These are phyloP conservation scores for Ocimum tenuiflorum DNA, from an alignment of 257 asterid genomes.

Conservation along the genomic window DNA sequence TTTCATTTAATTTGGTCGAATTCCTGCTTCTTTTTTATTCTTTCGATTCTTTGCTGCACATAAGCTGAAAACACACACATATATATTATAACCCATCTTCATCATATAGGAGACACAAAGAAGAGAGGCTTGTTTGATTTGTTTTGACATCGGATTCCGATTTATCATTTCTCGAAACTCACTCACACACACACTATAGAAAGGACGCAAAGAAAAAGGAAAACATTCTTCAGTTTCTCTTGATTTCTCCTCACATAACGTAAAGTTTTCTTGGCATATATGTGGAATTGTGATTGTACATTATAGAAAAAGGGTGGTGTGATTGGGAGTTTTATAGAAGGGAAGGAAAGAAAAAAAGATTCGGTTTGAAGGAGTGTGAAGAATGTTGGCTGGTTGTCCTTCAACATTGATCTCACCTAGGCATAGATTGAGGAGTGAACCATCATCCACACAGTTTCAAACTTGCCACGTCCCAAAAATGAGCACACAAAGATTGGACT, in stretches of 20 bases:
- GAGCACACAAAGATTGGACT: slow-evolving; percentile 94
- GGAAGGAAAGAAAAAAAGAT: slow-evolving; percentile 11
- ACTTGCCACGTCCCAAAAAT: slow-evolving; percentile 81
- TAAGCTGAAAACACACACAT: slow-evolving; percentile 23
- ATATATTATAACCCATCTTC: slow-evolving; percentile 9
- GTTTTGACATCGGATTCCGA: slow-evolving; percentile 91
- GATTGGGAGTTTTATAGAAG: slow-evolving; percentile 36
- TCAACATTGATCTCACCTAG: slow-evolving; percentile 86
- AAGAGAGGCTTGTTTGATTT: slow-evolving; percentile 17
- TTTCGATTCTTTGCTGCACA: slow-evolving; percentile 67
- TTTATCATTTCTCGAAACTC: slow-evolving; percentile 40
- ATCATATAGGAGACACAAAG: slow-evolving; percentile 48
- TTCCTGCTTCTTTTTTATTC: slow-evolving; percentile 71
- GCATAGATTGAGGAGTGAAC: slow-evolving; percentile 88
- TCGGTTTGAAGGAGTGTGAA: slow-evolving; percentile 43
- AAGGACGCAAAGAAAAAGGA: not conserved
- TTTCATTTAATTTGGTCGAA: slow-evolving; percentile 43
- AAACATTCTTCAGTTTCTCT: slow-evolving; percentile 54
- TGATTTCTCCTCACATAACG: slow-evolving; percentile 39
- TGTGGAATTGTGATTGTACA: slow-evolving; percentile 15
- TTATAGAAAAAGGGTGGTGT: slow-evolving; percentile 26
- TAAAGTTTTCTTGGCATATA: slow-evolving; percentile 15
- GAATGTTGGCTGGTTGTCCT: slow-evolving; percentile 98
- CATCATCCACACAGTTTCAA: slow-evolving; percentile 69
- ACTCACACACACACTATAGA: slow-evolving; percentile 53